Conservation (phyloP, 371 early-diverging fungal genomes). For the Capillidium rhysosporum region DNA sequence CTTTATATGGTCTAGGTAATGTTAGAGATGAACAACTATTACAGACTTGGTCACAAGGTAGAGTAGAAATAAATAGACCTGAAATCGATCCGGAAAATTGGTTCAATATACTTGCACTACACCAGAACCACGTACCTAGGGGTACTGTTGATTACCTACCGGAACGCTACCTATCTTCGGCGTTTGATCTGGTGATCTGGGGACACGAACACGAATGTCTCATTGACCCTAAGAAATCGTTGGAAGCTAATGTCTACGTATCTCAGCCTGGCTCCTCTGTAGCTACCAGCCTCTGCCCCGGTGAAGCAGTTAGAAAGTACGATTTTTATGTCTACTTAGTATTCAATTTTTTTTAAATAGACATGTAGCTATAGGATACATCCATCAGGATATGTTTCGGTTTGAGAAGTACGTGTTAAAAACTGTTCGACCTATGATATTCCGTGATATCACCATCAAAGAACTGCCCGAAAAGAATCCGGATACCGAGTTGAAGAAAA, state of each 20-base stretch:
- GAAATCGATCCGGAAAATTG: conserved; percentile 24
- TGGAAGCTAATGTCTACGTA: conserved; percentile 45
- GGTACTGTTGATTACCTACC: conserved; percentile 79
- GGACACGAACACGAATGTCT: conserved; percentile 98
- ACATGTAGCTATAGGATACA: not conserved
- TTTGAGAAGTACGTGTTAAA: not conserved
- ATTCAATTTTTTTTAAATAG: conserved; percentile 7
- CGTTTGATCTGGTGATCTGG: conserved; percentile 87
- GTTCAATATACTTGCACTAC: conserved; percentile 24
- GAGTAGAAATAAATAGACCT: conserved; percentile 58
- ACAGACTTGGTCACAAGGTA: conserved; percentile 54
- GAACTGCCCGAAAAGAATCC: not conserved
- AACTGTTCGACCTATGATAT: not conserved
- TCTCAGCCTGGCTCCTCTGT: conserved; percentile 96
- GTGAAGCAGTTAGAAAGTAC: conserved; percentile 75
- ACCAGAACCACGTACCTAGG: conserved; percentile 47
- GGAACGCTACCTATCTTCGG: conserved; percentile 60
- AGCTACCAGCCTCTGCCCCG: conserved; percentile 83
- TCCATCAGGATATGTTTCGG: not conserved
- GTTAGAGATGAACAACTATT: conserved; percentile 87
- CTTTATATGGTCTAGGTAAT: conserved; percentile 91
- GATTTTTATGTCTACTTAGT: conserved; percentile 1
- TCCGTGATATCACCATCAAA: not conserved
- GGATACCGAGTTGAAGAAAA: not conserved
- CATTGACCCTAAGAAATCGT: conserved; percentile 50